Evolutionary conservation across 805 yeast genomes (phyloP).

Genomic region (Candida methanosorbosa): DNA sequence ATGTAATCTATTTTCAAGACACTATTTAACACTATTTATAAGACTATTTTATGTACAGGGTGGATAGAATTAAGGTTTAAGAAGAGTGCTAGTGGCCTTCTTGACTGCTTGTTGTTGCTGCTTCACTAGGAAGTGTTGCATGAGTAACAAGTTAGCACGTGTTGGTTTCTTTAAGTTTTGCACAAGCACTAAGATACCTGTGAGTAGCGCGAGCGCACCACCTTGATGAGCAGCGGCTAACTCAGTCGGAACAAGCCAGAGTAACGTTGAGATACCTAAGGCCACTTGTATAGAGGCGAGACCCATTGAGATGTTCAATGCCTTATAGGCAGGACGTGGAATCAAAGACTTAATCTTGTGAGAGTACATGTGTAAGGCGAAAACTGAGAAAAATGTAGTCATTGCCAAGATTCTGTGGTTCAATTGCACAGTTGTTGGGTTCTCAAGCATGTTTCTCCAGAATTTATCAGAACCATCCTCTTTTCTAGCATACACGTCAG

Average conservation of each 20-base stretch:
- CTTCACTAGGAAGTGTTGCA: slow-evolving; percentile 8
- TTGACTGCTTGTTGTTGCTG: too few species aligned
- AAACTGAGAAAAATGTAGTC: slow-evolving; percentile 63
- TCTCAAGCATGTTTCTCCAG: slow-evolving; percentile 92
- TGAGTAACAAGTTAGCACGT: slow-evolving; percentile 18
- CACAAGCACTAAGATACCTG: slow-evolving; percentile 61
- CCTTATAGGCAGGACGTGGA: slow-evolving; percentile 48
- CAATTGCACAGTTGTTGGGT: slow-evolving; percentile 92
- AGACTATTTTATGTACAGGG: too few species aligned
- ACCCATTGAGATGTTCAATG: slow-evolving; percentile 70
- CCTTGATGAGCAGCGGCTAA: slow-evolving; percentile 96
- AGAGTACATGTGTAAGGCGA: slow-evolving; percentile 66
- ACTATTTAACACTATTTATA: too few species aligned
- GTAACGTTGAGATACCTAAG: slow-evolving; percentile 77
- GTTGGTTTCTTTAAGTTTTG: slow-evolving; percentile 52
- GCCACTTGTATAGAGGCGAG: slow-evolving; percentile 75
- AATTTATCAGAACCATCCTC: slow-evolving; percentile 63
- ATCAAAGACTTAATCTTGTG: slow-evolving; percentile 41
- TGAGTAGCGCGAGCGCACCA: slow-evolving; percentile 84
- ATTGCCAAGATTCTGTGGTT: slow-evolving; percentile 82
- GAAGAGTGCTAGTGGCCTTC: too few species aligned
- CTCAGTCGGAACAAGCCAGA: slow-evolving; percentile 86
- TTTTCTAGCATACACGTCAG: slow-evolving; percentile 59
- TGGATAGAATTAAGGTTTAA: too few species aligned
- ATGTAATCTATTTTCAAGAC: too few species aligned